Percentiles rank a stretch among this genome's conserved stretches.
phyloP scores from a whole-genome alignment of 2,329 filamentous ascomycete species.

The Saccharata proteae region DNA sequence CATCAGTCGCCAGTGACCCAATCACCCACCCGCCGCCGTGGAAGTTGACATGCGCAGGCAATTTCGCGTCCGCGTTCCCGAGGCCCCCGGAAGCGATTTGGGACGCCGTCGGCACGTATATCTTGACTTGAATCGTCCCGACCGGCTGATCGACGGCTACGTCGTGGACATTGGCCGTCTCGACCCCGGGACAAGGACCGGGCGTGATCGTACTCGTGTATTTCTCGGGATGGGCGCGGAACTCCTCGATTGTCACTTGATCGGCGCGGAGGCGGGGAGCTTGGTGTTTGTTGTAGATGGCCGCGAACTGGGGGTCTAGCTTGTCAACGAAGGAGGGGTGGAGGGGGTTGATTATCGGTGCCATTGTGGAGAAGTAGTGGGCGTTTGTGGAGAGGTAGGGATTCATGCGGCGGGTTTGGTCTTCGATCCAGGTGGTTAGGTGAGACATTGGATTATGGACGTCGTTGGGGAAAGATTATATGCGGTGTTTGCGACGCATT shows the following conservation, averaged over 20 bases:
- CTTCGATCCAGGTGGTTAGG: no score
- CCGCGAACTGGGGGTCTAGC: constrained; percentile 28
- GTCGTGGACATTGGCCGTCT: constrained; percentile 16
- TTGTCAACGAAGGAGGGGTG: constrained; percentile 12
- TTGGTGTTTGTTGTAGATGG: constrained; percentile 25
- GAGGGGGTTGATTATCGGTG: constrained; percentile 2
- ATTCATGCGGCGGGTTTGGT: no score
- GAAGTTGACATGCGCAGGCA: constrained; percentile 1
- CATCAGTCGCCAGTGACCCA: background rate
- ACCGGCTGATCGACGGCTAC: background rate
- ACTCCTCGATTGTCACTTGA: constrained; percentile 1
- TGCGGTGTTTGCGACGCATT: no score
- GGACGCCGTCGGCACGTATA: constrained; percentile 24
- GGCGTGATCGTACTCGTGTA: constrained; percentile 17
- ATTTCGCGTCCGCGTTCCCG: background rate
- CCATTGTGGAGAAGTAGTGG: no score
- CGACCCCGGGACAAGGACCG: constrained; percentile 16
- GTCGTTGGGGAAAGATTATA: no score
- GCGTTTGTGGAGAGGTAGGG: no score
- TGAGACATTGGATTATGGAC: no score
- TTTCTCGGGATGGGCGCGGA: constrained; percentile 9
- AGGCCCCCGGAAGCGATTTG: constrained; percentile 14
- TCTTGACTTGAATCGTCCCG: constrained; percentile 12
- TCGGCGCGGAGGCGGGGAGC: constrained; percentile 13
- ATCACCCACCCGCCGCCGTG: constrained; percentile 2